These are phyloP conservation scores for Heliamphora exappendiculata DNA, from an alignment of 148 eudicot genomes.

Conservation along the genomic window DNA sequence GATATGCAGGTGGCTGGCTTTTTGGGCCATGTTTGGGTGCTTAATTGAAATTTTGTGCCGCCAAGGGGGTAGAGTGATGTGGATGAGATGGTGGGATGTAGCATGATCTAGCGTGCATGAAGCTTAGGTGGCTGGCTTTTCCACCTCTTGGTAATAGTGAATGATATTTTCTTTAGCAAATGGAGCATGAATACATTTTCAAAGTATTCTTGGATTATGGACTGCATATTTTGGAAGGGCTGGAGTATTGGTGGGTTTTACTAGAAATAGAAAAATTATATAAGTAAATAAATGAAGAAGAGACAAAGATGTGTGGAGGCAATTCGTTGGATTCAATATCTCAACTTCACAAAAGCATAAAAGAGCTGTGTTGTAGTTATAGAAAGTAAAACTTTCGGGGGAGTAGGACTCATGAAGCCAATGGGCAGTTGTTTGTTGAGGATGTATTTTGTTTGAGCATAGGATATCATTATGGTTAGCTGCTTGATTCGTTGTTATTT, in stretches of 20 bases:
- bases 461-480: background rate
- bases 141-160: too few species aligned
- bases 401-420: background rate
- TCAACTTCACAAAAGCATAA: background rate
- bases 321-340: background rate
- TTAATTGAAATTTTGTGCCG: too few species aligned
- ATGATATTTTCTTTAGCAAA: background rate
- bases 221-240: background rate
- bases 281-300: background rate
- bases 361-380: background rate
- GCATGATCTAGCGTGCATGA: too few species aligned
- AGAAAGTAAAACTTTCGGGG: background rate
- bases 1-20: too few species aligned
- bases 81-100: background rate
- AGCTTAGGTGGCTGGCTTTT: too few species aligned
- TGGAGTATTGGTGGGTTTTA: background rate
- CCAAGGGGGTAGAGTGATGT: background rate
- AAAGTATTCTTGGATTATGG: background rate
- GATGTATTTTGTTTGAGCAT: background rate
- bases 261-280: background rate
- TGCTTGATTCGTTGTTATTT: background rate
- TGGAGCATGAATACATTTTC: background rate
- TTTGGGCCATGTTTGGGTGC: too few species aligned
- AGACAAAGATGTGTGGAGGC: background rate
- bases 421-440: background rate